Evolutionary conservation across 768 basidiomycete species (phyloP).

Genomic region (Rhodosporidiobolus sp.): DNA sequence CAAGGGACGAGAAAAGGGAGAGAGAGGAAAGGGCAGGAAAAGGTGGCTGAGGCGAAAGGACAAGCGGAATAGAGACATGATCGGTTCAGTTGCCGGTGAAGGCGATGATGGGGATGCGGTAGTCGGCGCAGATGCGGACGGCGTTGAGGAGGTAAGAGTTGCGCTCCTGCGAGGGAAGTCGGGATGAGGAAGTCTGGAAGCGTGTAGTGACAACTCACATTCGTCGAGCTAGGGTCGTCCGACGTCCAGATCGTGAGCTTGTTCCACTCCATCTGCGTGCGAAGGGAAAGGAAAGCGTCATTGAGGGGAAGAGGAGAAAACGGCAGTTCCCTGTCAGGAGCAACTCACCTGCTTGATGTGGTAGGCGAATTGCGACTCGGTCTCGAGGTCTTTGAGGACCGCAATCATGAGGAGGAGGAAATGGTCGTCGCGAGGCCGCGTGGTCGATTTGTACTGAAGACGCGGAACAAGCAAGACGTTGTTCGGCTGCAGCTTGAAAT

Average conservation of each 20-base stretch:
- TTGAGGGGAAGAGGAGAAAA: too few species aligned
- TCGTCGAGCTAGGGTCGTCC: neutral
- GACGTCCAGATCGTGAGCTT: neutral
- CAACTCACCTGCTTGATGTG: conserved; percentile 11
- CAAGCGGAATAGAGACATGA: too few species aligned
- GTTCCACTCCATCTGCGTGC: conserved; percentile 5
- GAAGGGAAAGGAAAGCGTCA: too few species aligned
- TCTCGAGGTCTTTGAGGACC: conserved; percentile 26
- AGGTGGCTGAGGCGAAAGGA: too few species aligned
- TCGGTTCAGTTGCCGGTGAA: conserved; percentile 21
- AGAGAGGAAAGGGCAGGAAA: too few species aligned
- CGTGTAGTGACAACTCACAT: neutral
- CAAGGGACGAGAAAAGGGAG: too few species aligned
- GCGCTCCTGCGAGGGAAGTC: neutral
- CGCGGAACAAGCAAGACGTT: conserved; percentile 21
- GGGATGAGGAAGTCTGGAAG: neutral
- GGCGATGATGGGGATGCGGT: conserved; percentile 14
- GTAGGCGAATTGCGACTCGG: conserved; percentile 23
- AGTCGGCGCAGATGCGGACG: conserved; percentile 14
- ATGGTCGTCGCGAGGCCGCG: conserved; percentile 10
- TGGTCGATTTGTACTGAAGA: conserved; percentile 17
- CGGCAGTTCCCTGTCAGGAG: too few species aligned
- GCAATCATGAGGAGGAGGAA: conserved; percentile 26
- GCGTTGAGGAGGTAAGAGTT: conserved; percentile 17
- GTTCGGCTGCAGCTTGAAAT: conserved; percentile 6